Evolutionary conservation across 768 basidiomycete species (phyloP), one percentile per base, ranked within the genome.

Genomic region (Suillus lakei): DNA sequence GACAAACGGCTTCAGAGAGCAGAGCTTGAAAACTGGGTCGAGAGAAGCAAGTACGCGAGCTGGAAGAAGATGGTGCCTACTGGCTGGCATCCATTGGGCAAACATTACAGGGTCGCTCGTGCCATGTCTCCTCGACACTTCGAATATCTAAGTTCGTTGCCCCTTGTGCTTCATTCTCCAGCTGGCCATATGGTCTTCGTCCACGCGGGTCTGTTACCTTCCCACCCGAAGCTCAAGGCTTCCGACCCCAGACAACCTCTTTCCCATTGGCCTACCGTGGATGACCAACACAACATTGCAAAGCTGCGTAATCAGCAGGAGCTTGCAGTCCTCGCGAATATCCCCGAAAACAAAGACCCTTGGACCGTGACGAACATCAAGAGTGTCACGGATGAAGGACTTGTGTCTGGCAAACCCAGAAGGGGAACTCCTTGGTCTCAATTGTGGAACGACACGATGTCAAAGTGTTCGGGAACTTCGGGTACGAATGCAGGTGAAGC

Each of bases 171-270:
- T 9, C 88, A 96, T 73, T 77, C 92, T 23, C 93, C 95, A 1
- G 83, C 84, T 4, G 85, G 90, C 3, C 93, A 96, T 71, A 77
- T 88, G 2, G 88, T 88, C 77, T 82, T 96, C 55, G 92, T 90
- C 1, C 95, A 98, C 69, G 96, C 88, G 1, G 96, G 96, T 8
- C 71, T 97, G 30, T 82, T 98, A 2, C 84, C 95, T 0, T 84
- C 82, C 8, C 86, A 96, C 72, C 90, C 93, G 2, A 78, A 76
- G 1, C 84, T 81, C 66, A 72, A 85, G 34, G 74, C 80, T n/a
- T 80, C 79, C 32, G 79, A 88, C 68, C 77, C 79, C 28, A 80
- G 77, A 16, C 95, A 96, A 70, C 95, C 95, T 4, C 84, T 97
- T 28, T 86, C 91, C 1, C 85, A 83, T 61, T 72, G 85, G 23